These are phyloP conservation scores for Pythium aphanidermatum DNA, from an alignment of 352 stramenopile genomes.

Conservation along the genomic window DNA sequence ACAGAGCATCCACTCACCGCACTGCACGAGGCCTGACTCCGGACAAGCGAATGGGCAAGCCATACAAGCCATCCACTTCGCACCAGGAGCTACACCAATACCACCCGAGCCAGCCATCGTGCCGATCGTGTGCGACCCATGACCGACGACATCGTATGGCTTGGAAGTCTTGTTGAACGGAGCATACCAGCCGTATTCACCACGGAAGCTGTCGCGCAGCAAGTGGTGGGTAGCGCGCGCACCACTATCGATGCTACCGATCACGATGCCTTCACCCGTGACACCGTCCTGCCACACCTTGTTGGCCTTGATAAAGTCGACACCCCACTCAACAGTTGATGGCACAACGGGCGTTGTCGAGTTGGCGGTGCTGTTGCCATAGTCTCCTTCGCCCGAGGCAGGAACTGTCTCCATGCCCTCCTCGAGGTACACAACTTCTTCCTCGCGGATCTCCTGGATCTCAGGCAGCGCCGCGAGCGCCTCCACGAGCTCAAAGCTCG, in stretches of 20 bases:
- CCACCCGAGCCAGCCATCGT: neutral
- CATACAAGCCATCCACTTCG: constrained; percentile 14
- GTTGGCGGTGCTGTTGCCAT: neutral
- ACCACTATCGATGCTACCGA: constrained; percentile 24
- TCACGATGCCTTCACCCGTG: constrained; percentile 13
- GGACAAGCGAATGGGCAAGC: constrained; percentile 5
- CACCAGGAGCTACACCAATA: constrained; percentile 2
- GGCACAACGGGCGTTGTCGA: neutral
- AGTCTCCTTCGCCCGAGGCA: neutral
- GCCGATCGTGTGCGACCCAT: constrained; percentile 1
- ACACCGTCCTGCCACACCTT: constrained; percentile 12
- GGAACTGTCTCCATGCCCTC: neutral
- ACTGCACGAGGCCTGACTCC: constrained; percentile 5
- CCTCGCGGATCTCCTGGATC: constrained; percentile 12
- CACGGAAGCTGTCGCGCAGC: constrained; percentile 18
- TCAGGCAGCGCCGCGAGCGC: constrained; percentile 4
- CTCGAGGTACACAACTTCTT: constrained; percentile 7
- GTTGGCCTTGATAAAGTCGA: constrained; percentile 9
- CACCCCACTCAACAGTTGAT: constrained; percentile 16
- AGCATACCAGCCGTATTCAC: constrained; percentile 22
- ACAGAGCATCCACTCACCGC: constrained; percentile 9
- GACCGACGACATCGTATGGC: constrained; percentile 9
- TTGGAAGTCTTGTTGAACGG: constrained; percentile 14
- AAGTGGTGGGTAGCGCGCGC: constrained; percentile 15
- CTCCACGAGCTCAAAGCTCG: constrained; percentile 13